Base-by-base conservation (phyloP, 1,284 basidiomycete genomes). In the Pterulicium gracile region DNA sequence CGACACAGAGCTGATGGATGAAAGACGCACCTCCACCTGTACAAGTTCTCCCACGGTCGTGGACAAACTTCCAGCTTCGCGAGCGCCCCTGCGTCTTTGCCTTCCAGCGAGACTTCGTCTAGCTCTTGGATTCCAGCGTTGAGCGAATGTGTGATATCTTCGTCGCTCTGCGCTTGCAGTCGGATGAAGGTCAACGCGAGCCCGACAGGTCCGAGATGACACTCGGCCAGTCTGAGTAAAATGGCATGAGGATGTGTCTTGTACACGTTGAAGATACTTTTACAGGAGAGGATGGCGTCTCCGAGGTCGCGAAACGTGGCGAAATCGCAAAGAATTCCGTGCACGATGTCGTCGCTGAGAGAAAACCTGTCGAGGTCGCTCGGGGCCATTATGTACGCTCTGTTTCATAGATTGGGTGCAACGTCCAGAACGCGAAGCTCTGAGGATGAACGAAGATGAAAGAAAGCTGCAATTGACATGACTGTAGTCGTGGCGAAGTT, bases 301-400 rank as follows among this genome's bases (percentile, higher is more conserved):
- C n/a, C 36, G 4, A 39, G 36, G 36, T 39, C 36, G n/a, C 19
- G n/a, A 18, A 39, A 39, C n/a, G 36, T 39, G 7, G 36, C n/a
- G 4, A 39, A 4, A 39, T 7, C n/a, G 15, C 36, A 39, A 4
- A 39, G 5, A 17, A 39, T 4, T 18, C 19, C 7, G 36, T 39
- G 36, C 7, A 39, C 19, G 7, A 39, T 18, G 19, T 39, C 36
- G 36, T 39, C 36, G 36, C 19, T 18, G 15, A 39, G 36, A n/a
- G n/a, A n/a, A n/a, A n/a, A n/a, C n/a, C n/a, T n/a, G n/a, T n/a
- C n/a, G n/a, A n/a, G n/a, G n/a, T n/a, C n/a, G n/a, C n/a, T n/a
- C n/a, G n/a, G n/a, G n/a, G n/a, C n/a, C n/a, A n/a, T n/a, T n/a
- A n/a, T n/a, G n/a, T n/a, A n/a, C n/a, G n/a, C n/a, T n/a, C n/a